A percentile compares a stretch with the other conserved stretches of the same genome.
Conservation (phyloP, 805 yeast species). For the Wickerhamiella brachini region DNA sequence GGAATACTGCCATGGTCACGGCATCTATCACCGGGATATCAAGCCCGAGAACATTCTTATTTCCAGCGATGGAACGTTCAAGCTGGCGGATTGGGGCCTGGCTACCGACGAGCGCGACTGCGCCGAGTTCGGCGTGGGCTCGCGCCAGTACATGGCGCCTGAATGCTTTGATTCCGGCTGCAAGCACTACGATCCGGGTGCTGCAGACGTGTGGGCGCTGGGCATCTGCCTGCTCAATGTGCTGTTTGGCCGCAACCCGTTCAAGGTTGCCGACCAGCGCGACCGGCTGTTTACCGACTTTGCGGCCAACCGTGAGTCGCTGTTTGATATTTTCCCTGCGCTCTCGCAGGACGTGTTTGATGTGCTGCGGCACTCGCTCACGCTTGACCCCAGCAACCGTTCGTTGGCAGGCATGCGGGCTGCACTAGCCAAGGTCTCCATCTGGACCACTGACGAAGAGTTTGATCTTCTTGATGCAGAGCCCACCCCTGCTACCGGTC, state of each 20-base stretch:
- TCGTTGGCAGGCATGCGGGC: constrained; percentile 44
- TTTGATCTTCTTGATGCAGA: constrained; percentile 32
- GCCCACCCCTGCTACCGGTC: constrained; percentile 21
- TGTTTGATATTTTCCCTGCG: constrained; percentile 82
- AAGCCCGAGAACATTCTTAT: constrained; percentile 90
- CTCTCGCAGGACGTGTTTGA: constrained; percentile 78
- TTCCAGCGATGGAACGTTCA: constrained; percentile 40
- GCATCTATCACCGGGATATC: constrained; percentile 79
- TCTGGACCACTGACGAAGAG: constrained; percentile 78
- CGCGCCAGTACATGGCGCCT: constrained; percentile 91
- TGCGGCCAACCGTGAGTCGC: constrained; percentile 74
- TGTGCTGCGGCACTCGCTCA: constrained; percentile 63
- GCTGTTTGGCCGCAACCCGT: constrained; percentile 82
- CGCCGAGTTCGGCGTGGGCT: constrained; percentile 72
- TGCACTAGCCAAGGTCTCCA: constrained; percentile 46
- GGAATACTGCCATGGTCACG: constrained; percentile 56
- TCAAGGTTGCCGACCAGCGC: constrained; percentile 61
- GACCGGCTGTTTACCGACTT: constrained; percentile 78
- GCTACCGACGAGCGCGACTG: constrained; percentile 51
- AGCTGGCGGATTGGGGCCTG: constrained; percentile 80
- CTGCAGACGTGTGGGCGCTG: constrained; percentile 79
- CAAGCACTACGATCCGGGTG: constrained; percentile 54
- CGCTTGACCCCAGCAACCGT: constrained; percentile 80
- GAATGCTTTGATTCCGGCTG: constrained; percentile 53
- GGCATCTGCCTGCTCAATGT: constrained; percentile 74